Percentiles rank a stretch among this genome's conserved stretches.
phyloP scores from a whole-genome alignment of 352 stramenopile species.

The Phytopythium montanum region DNA sequence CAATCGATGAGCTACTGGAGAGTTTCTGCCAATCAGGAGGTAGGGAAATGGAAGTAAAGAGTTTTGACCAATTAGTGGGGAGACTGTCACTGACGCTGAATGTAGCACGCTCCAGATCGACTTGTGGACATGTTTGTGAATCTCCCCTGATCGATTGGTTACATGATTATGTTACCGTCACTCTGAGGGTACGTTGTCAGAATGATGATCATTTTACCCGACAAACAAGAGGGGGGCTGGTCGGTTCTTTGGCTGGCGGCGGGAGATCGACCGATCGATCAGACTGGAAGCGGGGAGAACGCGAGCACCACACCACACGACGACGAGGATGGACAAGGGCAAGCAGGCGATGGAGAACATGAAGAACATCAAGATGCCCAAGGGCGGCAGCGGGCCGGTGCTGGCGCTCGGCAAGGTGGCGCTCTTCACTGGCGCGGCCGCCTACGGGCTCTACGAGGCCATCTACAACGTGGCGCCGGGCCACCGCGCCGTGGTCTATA shows the following conservation, averaged over 20 bases:
- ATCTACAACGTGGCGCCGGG: slow-evolving; percentile 88
- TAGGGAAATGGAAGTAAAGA: too few relatives aligned
- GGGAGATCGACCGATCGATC: neutral
- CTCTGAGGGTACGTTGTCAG: neutral
- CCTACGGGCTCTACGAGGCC: slow-evolving; percentile 78
- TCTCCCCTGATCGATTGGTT: too few relatives aligned
- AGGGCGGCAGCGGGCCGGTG: slow-evolving; percentile 49
- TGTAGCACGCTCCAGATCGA: too few relatives aligned
- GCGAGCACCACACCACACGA: neutral
- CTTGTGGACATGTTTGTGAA: neutral
- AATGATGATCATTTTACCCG: slow-evolving; percentile 6
- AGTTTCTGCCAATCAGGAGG: slow-evolving; percentile 15
- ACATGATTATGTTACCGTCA: neutral
- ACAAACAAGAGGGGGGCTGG: neutral
- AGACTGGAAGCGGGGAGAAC: slow-evolving; percentile 19
- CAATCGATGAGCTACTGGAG: slow-evolving; percentile 17
- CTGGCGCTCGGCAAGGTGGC: slow-evolving; percentile 61
- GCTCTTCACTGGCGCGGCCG: slow-evolving; percentile 50
- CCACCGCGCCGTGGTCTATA: slow-evolving; percentile 90
- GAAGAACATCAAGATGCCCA: slow-evolving; percentile 87
- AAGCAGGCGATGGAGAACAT: slow-evolving; percentile 88
- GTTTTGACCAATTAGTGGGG: neutral
- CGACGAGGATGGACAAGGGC: slow-evolving; percentile 84
- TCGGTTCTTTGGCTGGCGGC: slow-evolving; percentile 22
- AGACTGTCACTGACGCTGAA: too few relatives aligned